A percentile compares a stretch with the other conserved stretches of the same genome.
Conservation (phyloP, 2,329 filamentous ascomycete species). For the Aspergillus clavatus region DNA sequence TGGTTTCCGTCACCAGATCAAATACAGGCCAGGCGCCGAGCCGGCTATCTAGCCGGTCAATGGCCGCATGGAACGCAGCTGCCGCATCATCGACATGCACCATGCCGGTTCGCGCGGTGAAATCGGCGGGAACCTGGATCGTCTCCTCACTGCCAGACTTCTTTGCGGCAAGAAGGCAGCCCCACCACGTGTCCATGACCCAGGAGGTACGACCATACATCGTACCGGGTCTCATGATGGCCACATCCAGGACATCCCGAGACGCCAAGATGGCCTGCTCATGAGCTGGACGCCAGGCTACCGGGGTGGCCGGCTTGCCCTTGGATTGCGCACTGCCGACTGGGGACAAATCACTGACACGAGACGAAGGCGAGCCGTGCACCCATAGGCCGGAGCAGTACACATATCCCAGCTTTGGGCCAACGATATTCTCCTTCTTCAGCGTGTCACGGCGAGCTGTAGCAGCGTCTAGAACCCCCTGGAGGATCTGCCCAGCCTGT, state of each 20-base stretch:
- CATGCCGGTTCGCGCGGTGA: not conserved
- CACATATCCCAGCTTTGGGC: constrained; percentile 36
- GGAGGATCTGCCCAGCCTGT: constrained; percentile 20
- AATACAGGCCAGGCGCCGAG: constrained; percentile 35
- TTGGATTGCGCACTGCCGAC: not conserved
- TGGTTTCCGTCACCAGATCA: constrained; percentile 29
- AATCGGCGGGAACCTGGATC: not conserved
- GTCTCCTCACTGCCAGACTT: not conserved
- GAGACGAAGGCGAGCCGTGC: constrained; percentile 26
- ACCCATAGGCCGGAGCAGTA: constrained; percentile 38
- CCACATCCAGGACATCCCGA: not conserved
- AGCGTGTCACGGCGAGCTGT: not conserved
- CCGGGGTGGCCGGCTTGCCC: too few species aligned
- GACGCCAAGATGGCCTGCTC: not conserved
- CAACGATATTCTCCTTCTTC: constrained; percentile 10
- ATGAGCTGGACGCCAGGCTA: not conserved
- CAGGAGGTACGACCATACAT: constrained; percentile 34
- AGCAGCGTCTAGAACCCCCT: constrained; percentile 12
- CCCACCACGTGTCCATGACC: constrained; percentile 22
- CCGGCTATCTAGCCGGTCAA: constrained; percentile 31
- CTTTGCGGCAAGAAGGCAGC: constrained; percentile 13
- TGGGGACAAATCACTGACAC: constrained; percentile 23
- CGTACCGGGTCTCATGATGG: constrained; percentile 1
- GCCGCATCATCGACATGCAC: constrained; percentile 35
- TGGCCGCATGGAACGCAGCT: constrained; percentile 26